Evolutionary conservation across 208 protist genomes (phyloP).

Genomic region (Wallacemonas collosoma): DNA sequence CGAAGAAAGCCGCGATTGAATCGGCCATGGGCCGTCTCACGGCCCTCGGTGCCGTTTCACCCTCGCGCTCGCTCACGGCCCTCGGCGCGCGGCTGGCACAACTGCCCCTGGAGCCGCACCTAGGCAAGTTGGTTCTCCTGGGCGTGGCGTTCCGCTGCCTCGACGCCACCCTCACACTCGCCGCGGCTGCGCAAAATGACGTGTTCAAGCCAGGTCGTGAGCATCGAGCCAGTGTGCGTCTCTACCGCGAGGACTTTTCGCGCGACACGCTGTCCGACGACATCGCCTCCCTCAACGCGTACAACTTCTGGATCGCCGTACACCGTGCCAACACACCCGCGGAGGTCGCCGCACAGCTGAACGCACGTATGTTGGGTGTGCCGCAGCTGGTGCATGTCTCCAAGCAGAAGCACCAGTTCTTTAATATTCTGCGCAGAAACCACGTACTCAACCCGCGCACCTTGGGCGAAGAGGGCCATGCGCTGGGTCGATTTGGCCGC

Average conservation of each 20-base stretch:
- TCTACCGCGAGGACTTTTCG: constrained; percentile 83
- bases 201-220: constrained; percentile 68
- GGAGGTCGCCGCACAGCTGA: constrained; percentile 42
- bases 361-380: constrained; percentile 64
- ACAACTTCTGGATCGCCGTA: constrained; percentile 85
- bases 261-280: constrained; percentile 75
- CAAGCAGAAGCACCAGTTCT: constrained; percentile 77
- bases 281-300: constrained; percentile 87
- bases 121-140: constrained; percentile 94
- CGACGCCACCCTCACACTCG: constrained; percentile 94
- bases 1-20: constrained; percentile 49
- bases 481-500: not conserved
- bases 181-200: constrained; percentile 59
- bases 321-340: constrained; percentile 37
- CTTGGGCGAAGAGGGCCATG: not conserved
- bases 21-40: constrained; percentile 67
- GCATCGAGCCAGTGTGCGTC: constrained; percentile 47
- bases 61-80: constrained; percentile 78
- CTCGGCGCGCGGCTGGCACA: constrained; percentile 80
- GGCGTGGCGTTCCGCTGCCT: constrained; percentile 91
- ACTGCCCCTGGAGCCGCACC: constrained; percentile 72
- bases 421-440: constrained; percentile 50
- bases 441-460: constrained; percentile 39
- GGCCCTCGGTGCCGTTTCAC: constrained; percentile 82
- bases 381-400: constrained; percentile 59